Evolutionary conservation across 768 basidiomycete species (phyloP), one percentile per base, ranked within the genome.

Genomic region (Cystofilobasidium bisporidii): DNA sequence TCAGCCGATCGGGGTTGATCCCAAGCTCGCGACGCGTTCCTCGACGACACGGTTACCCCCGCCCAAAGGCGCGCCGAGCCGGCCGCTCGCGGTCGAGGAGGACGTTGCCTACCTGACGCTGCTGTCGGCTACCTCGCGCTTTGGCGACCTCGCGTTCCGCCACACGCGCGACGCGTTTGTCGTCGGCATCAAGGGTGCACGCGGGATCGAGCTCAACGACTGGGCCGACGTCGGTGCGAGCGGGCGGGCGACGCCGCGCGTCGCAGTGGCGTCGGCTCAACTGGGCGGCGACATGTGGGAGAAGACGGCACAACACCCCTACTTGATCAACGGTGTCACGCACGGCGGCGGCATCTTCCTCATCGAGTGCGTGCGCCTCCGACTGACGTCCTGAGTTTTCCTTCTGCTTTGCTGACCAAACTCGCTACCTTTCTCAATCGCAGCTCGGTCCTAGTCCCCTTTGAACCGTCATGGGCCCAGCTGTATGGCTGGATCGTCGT

Each of bases 341-440:
- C 85, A 87, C 41, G 85, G 83, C 0, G 94, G 93, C 0, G 94
- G 94, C 4, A 90, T 97, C 45, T 82, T 97, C 67, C 83, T 87
- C 77, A 87, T 98, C 68, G 89, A 96, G 41, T 50, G 28, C 53
- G 53, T 56, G 28, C 4, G 4, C 9, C 4, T 17, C 43, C 20
- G 53, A 8, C 6, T 18, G 30, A 26, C 14, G 28, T 3, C 53
- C 22, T 32, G 10, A 56, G 8, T 4, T 24, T 26, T 6, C 28
- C 5, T 26, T 56, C 53, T 11, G 6, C 8, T 56, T n/a, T 56
- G 28, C n/a, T 43, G 41, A 43, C 3, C 41, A 17, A 8, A 22
- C 22, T 3, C n/a, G 8, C 6, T n/a, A 4, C 53, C 20, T 30
- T 1, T 3, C 26, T 32, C 14, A 5, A 8, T 20, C 28, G 12